These are phyloP conservation scores for Buxus sempervirens DNA, from an alignment of 164 flowering plant genomes.

Conservation along the genomic window DNA sequence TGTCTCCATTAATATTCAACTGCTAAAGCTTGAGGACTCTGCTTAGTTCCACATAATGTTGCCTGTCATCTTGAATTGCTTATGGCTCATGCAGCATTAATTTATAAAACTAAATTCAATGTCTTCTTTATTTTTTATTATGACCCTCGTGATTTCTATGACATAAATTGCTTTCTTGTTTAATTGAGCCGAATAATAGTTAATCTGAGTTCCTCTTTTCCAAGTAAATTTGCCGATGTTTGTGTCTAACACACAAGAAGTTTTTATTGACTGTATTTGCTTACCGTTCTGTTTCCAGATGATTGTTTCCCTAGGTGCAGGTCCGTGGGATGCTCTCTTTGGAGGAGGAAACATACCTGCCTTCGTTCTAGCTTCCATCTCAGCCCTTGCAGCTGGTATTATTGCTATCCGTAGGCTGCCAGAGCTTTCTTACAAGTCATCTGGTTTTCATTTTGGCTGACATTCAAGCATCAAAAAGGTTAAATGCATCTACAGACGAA, in stretches of 20 bases:
- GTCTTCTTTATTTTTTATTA: no score
- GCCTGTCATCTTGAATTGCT: not conserved
- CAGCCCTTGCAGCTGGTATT: conserved; percentile 74
- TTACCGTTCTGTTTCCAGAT: conserved; percentile 40
- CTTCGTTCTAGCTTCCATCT: conserved; percentile 70
- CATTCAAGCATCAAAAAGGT: not conserved
- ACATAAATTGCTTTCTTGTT: not conserved
- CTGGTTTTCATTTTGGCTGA: conserved; percentile 87
- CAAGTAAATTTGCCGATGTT: not conserved
- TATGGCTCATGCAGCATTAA: not conserved
- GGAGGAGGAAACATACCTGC: conserved; percentile 98
- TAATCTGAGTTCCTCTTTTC: not conserved
- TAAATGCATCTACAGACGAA: conserved; percentile 15
- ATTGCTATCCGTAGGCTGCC: conserved; percentile 69
- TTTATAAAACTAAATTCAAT: no score
- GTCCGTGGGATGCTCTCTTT: conserved; percentile 99
- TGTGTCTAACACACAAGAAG: not conserved
- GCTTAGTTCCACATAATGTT: not conserved
- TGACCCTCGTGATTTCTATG: no score
- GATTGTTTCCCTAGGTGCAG: conserved; percentile 93
- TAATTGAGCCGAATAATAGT: not conserved
- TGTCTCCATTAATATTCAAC: not conserved
- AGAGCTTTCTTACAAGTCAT: conserved; percentile 51
- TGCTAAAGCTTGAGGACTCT: not conserved
- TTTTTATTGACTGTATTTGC: not conserved